These are phyloP conservation scores for Royoungia palumana DNA, from an alignment of 768 basidiomycete genomes.

Conservation along the genomic window DNA sequence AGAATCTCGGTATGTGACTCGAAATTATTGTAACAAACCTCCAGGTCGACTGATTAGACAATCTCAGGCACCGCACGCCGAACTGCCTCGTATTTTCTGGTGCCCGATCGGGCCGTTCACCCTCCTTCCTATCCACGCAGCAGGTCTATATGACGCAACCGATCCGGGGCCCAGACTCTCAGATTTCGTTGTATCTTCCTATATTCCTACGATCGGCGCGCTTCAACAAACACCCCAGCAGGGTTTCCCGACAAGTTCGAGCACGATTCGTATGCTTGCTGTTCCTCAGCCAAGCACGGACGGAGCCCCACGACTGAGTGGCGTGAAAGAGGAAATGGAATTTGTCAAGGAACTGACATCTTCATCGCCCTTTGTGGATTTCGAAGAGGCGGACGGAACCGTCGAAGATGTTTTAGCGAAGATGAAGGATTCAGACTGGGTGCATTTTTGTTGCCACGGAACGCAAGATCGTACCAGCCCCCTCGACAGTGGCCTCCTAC, in stretches of 20 bases:
- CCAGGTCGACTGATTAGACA: not conserved
- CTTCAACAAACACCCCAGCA: not conserved
- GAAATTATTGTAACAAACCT: too few species aligned
- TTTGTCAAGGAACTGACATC: conserved; percentile 5
- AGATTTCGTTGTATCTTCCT: conserved; percentile 16
- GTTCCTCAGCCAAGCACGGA: conserved; percentile 14
- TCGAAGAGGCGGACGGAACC: not conserved
- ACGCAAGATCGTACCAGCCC: conserved; percentile 19
- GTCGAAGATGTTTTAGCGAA: not conserved
- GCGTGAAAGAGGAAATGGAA: conserved; percentile 14
- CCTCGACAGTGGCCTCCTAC: conserved; percentile 19
- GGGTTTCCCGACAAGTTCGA: not conserved
- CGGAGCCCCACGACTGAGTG: conserved; percentile 2
- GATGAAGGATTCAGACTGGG: conserved; percentile 2
- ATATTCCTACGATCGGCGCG: conserved; percentile 26
- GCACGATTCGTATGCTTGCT: conserved; percentile 1
- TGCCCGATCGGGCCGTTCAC: not conserved
- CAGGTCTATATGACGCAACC: not conserved
- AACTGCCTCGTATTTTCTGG: not conserved
- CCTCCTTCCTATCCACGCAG: conserved; percentile 2
- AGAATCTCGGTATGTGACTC: not conserved
- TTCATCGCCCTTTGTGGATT: not conserved
- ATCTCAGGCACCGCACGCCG: not conserved
- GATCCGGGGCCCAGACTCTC: not conserved
- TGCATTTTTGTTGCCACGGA: conserved; percentile 34